Percentiles rank a stretch among this genome's conserved stretches.
These are phyloP conservation scores for Syzygium aromaticum DNA, from an alignment of 345 rosid genomes.

Conservation along the genomic window DNA sequence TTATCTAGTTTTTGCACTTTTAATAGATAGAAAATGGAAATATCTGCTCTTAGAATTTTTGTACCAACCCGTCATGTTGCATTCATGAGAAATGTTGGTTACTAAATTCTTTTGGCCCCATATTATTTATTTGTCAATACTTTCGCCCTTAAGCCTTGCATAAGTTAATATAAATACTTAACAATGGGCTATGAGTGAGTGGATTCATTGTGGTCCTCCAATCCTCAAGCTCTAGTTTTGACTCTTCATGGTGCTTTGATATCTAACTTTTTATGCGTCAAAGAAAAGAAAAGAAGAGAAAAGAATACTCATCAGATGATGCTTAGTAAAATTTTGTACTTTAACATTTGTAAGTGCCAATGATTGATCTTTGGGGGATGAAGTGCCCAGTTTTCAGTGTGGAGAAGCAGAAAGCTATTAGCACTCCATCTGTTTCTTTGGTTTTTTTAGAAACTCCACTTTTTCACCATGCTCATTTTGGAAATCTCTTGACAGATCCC, in stretches of 20 bases:
- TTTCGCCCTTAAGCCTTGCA: not conserved
- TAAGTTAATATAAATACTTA: not conserved
- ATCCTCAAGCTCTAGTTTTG: not conserved
- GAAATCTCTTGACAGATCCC: constrained; percentile 64
- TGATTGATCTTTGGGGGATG: not conserved
- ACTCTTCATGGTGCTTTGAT: not conserved
- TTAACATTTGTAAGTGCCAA: not conserved
- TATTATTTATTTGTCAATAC: not conserved
- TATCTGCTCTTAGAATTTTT: not conserved
- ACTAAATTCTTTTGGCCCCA: not conserved
- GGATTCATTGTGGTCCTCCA: not conserved
- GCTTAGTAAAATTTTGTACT: not conserved
- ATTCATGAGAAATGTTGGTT: not conserved
- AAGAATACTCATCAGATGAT: not conserved
- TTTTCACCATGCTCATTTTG: constrained; percentile 6
- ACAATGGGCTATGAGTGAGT: not conserved
- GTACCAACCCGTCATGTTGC: not conserved
- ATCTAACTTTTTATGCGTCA: not conserved
- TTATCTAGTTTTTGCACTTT: not conserved
- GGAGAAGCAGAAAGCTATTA: not conserved
- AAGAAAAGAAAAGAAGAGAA: not conserved
- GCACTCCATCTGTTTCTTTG: not conserved
- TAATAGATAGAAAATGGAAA: not conserved
- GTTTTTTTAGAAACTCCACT: constrained; percentile 5
- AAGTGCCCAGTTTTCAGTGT: not conserved